A percentile compares a stretch with the other conserved stretches of the same genome.
Conservation (phyloP, 768 basidiomycete genomes). For the Tylopilus felleus region DNA sequence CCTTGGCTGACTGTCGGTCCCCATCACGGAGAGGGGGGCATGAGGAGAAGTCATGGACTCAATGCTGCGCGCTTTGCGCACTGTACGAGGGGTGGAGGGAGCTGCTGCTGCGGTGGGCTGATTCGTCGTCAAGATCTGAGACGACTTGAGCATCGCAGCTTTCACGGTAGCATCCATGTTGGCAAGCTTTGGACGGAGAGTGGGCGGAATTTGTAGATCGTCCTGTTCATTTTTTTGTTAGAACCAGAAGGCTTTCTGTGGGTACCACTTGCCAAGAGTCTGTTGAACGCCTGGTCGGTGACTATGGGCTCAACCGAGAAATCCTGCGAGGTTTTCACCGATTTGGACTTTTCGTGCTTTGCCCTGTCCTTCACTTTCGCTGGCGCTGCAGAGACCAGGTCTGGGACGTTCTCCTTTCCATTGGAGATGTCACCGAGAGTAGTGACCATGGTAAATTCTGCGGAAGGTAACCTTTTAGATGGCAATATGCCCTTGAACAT, state of each 20-base stretch:
- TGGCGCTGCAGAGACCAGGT: slow-evolving; percentile 34
- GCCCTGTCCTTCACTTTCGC: slow-evolving; percentile 27
- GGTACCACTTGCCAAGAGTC: slow-evolving; percentile 59
- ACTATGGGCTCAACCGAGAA: slow-evolving; percentile 34
- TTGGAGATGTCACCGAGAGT: slow-evolving; percentile 44
- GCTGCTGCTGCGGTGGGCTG: slow-evolving; percentile 27
- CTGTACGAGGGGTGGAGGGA: slow-evolving; percentile 49
- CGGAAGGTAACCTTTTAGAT: slow-evolving; percentile 58
- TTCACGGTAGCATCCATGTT: slow-evolving; percentile 85
- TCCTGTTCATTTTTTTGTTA: slow-evolving; percentile 48
- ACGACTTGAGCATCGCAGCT: slow-evolving; percentile 88
- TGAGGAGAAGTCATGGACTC: slow-evolving; percentile 62
- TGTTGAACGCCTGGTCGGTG: slow-evolving; percentile 74
- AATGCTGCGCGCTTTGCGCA: slow-evolving; percentile 71
- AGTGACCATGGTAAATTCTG: slow-evolving; percentile 75
- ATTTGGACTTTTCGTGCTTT: slow-evolving; percentile 43
- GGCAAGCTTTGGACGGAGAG: slow-evolving; percentile 71
- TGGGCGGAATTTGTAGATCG: slow-evolving; percentile 82
- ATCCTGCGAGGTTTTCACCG: slow-evolving; percentile 43
- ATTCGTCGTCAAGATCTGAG: slow-evolving; percentile 55
- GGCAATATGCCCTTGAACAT: slow-evolving; percentile 86
- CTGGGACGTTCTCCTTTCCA: slow-evolving; percentile 70
- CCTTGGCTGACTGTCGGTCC: slow-evolving; percentile 33
- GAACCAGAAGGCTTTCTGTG: neutral
- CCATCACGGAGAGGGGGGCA: slow-evolving; percentile 36